Base-by-base conservation (phyloP, 1,139 yeast genomes). In the Sugiyamaella novakii region DNA sequence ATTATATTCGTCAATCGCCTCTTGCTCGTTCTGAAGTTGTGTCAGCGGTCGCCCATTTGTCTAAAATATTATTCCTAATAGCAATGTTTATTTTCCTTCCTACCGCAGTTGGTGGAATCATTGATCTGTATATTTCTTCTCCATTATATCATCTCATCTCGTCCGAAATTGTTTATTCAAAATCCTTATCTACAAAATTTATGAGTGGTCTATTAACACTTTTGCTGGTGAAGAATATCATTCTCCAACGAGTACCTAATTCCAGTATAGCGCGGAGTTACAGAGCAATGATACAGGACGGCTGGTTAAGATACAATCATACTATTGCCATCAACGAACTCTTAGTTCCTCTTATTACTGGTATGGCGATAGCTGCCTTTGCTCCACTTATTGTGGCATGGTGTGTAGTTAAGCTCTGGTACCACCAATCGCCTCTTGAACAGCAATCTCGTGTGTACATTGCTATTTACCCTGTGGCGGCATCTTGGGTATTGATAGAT, bases 301-400 rank as follows among this genome's bases (percentile, higher is more conserved):
- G 59, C 4, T 54, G 57, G 57, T 18, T 44, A 14, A 37, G 51
- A n/a, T 55, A 55, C 36, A 51, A 57, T 29, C 17, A 17, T 19
- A 24, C 33, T 7, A 11, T 34, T 2, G 39, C 39, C 5, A 1
- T 30, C 7, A n/a, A 10, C 1, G 29, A 42, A 24, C 21, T 45
- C 5, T 18, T 37, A 10, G n/a, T 24, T 5, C 48, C 48, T 7
- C 15, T 38, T 3, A 7, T 15, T 11, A 18, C 27, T 10, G 10
- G n/a, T 22, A 3, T 45, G 17, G 33, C 12, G 3, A 3, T 38
- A n/a, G 39, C 46, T 14, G 22, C 27, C 11, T 3, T 34, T 6
- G 7, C 34, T 15, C 54, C 54, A 27, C 44, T 43, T 15, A 28
- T 31, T 22, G 3, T 51, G 30, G 58, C 54, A 17, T 50, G 43